A percentile compares a stretch with the other conserved stretches of the same genome.
phyloP scores from a whole-genome alignment of 2,329 filamentous ascomycete species.

The Triangularia verruculosa region DNA sequence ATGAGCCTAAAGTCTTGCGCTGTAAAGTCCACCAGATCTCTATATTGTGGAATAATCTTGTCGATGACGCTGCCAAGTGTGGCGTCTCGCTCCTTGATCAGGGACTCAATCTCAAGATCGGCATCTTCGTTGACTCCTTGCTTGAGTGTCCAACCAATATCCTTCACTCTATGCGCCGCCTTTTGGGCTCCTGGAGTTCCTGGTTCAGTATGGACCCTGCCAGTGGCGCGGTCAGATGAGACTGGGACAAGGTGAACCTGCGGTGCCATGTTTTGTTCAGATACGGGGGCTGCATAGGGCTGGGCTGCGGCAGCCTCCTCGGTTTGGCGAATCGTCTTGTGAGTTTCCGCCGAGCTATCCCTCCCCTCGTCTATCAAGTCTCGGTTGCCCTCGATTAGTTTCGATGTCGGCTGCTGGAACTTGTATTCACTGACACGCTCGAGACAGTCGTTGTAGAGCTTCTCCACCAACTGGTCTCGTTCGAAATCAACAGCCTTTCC shows the following conservation, averaged over 20 bases:
- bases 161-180: conserved; percentile 71
- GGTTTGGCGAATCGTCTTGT: conserved; percentile 67
- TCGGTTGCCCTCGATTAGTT: conserved; percentile 77
- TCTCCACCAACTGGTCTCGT: conserved; percentile 81
- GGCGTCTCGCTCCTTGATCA: conserved; percentile 62
- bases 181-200: conserved; percentile 67
- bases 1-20: conserved; percentile 85
- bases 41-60: conserved; percentile 85
- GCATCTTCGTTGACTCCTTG: conserved; percentile 59
- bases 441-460: conserved; percentile 90
- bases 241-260: conserved; percentile 59
- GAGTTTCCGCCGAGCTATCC: conserved; percentile 69
- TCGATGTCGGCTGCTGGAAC: conserved; percentile 66
- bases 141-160: conserved; percentile 80
- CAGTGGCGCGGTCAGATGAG: conserved; percentile 66
- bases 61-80: conserved; percentile 91
- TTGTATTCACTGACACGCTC: conserved; percentile 91
- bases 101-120: conserved; percentile 67
- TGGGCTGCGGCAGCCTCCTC: conserved; percentile 68
- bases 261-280: conserved; percentile 52
- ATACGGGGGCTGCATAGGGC: conserved; percentile 51
- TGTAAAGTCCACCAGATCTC: conserved; percentile 74
- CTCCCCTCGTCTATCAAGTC: conserved; percentile 78
- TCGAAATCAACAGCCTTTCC: conserved; percentile 73
- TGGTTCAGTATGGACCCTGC: conserved; percentile 67